Evolutionary conservation across 164 flowering plant genomes (phyloP), one percentile per base, ranked within the genome.

Genomic region (Litsea cubeba): DNA sequence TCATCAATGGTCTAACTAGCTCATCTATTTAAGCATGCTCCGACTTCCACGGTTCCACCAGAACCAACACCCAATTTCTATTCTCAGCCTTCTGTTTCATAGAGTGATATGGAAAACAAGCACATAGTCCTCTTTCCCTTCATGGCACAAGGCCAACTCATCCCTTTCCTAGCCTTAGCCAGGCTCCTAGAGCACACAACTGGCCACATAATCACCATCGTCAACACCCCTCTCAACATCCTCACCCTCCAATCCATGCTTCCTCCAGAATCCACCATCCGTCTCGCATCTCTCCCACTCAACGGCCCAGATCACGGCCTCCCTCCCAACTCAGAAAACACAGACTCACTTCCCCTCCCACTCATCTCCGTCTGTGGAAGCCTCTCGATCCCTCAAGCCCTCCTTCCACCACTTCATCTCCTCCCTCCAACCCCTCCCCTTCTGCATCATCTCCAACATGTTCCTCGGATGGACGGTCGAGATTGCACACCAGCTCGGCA

Each of bases 111-210:
- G 14, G 58, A 28, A 35, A 40, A 68, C 18, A 2, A 68, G 30
- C 54, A 68, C 24, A 18, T 68, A 2, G 17, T 68, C 23, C 70
- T 68, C 24, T 32, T 76, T 20, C 75, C 79, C 5, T 67, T 67
- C 72, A 22, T 76, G 72, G 69, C 66, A 0, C 75, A 72, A 60
- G 79, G 79, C 58, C 75, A 76, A 10, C 57, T 76, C 50, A 76
- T 72, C 22, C 68, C 79, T 6, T 76, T 72, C 71, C 6, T 76
- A 10, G 71, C 71, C 15, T 22, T 76, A 0, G 79, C 79, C 17
- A 68, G 51, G 20, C 66, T 57, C 4, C 70, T 72, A 3, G 35
- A 50, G 18, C 51, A 26, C 0, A 67, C 51, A 26, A n/a, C 68
- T 11, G 5, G 24, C 69, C 46, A n/a, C 72, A 69, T 15, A 5